These are phyloP conservation scores for Posidonia oceanica DNA, from an alignment of 116 monocot genomes.

Conservation along the genomic window DNA sequence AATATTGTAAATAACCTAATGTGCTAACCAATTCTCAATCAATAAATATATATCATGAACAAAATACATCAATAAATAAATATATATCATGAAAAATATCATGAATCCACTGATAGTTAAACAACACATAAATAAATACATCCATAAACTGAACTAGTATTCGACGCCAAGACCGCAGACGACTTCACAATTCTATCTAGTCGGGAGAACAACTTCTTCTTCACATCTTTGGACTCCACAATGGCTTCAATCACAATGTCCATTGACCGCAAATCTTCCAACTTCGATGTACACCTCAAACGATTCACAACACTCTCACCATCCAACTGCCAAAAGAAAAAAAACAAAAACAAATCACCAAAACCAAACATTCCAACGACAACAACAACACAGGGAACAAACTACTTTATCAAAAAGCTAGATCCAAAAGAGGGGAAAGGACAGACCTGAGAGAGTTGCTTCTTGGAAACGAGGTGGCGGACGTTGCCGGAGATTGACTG, in stretches of 20 bases:
- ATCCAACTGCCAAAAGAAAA: neutral
- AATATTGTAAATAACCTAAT: too few relatives aligned
- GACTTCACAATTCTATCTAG: slow-evolving; percentile 72
- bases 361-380: neutral
- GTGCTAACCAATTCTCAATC: too few relatives aligned
- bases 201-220: slow-evolving; percentile 63
- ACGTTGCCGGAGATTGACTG: slow-evolving; percentile 37
- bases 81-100: too few relatives aligned
- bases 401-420: neutral
- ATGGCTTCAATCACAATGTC: slow-evolving; percentile 96
- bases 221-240: slow-evolving; percentile 77
- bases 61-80: too few relatives aligned
- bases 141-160: slow-evolving; percentile 98
- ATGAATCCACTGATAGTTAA: too few relatives aligned
- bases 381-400: neutral
- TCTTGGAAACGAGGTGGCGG: slow-evolving; percentile 59
- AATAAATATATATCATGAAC: too few relatives aligned
- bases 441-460: slow-evolving; percentile 46
- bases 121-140: too few relatives aligned
- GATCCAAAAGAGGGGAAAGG: neutral
- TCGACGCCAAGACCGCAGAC: slow-evolving; percentile 85
- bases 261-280: slow-evolving; percentile 46
- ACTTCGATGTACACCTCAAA: slow-evolving; percentile 34
- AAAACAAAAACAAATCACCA: neutral
- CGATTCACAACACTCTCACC: slow-evolving; percentile 38